A percentile compares a stretch with the other conserved stretches of the same genome.
phyloP scores from a whole-genome alignment of 768 basidiomycete genomes.

The Leccinum boreale region DNA sequence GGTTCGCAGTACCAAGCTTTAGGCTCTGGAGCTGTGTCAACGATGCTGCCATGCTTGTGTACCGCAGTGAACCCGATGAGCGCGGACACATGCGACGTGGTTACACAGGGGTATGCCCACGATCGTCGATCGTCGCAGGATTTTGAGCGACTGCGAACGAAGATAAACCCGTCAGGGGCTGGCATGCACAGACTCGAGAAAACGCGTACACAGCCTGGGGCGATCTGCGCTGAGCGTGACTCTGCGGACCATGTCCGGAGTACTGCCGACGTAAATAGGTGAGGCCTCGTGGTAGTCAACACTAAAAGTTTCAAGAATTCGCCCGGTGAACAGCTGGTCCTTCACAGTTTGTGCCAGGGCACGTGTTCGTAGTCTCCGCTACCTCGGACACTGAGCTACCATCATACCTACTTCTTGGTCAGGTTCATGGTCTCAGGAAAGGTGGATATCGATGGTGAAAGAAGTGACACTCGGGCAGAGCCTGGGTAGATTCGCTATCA shows the following conservation, averaged over 20 bases:
- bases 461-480: conserved; percentile 22
- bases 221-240: conserved; percentile 8
- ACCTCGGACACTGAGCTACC: conserved; percentile 12
- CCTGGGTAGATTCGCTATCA: conserved; percentile 12
- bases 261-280: conserved; percentile 8
- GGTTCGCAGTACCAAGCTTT: conserved; percentile 15
- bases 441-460: conserved; percentile 7
- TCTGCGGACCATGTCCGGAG: conserved; percentile 11
- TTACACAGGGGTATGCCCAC: neutral
- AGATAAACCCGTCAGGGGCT: conserved; percentile 9
- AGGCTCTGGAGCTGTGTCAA: conserved; percentile 8
- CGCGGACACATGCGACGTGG: conserved; percentile 1
- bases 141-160: conserved; percentile 2
- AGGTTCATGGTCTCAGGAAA: conserved; percentile 10
- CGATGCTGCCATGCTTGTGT: conserved; percentile 8
- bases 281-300: conserved; percentile 10
- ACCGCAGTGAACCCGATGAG: conserved; percentile 10
- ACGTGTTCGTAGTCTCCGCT: conserved; percentile 10
- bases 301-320: conserved; percentile 7
- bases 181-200: conserved; percentile 10
- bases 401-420: conserved; percentile 13
- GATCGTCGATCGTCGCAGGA: conserved; percentile 3
- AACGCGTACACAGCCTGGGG: conserved; percentile 3
- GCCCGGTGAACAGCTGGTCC: conserved; percentile 6
- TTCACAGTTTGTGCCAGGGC: conserved; percentile 11